Base-by-base conservation (phyloP, 108 stramenopile species). In the Aurantiochytrium sp. region DNA sequence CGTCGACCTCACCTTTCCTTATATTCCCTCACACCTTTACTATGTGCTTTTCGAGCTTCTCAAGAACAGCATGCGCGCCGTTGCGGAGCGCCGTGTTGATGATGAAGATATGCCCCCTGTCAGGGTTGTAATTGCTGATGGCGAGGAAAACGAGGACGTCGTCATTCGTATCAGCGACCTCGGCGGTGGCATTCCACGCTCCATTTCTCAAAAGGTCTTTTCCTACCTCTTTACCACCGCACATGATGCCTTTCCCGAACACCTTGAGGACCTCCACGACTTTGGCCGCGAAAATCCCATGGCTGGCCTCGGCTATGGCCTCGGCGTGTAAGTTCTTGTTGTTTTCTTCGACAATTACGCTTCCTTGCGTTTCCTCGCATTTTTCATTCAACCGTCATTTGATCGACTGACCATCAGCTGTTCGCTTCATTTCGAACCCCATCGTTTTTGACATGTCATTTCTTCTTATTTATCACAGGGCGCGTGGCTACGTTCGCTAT, bases 151-250 rank as follows among this genome's bases (percentile, higher is more conserved):
- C n/a, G 98, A 98, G 91, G 99, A 99, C 90, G 97, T 99, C 1
- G 97, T 98, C 25, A 98, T 99, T 88, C 99, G 99, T 91, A 93
- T 99, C 64, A 95, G 95, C 4, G 99, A 99, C 89, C 92, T 95
- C 89, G 99, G 97, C 44, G 99, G 99, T 29, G 99, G 99, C 29
- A 97, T 98, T 92, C 96, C 97, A 14, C 96, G 99, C 58, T 97
- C 96, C 6, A 89, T 95, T 87, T 95, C 97, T 92, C 92, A 91
- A 23, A 90, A 95, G 58, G 96, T 99, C 69, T 99, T 96, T 96
- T 94, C 96, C 35, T 99, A 98, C 93, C 95, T 98, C 19, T 98
- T 97, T 90, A 97, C 97, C 47, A 97, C 97, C 5, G 91, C 94
- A 28, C 91, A 91, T 72, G 90, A 94, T 5, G 28, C 71, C 28